These are phyloP conservation scores for Atkinsonella texensis DNA, from an alignment of 2,329 filamentous ascomycete species.

Conservation along the genomic window DNA sequence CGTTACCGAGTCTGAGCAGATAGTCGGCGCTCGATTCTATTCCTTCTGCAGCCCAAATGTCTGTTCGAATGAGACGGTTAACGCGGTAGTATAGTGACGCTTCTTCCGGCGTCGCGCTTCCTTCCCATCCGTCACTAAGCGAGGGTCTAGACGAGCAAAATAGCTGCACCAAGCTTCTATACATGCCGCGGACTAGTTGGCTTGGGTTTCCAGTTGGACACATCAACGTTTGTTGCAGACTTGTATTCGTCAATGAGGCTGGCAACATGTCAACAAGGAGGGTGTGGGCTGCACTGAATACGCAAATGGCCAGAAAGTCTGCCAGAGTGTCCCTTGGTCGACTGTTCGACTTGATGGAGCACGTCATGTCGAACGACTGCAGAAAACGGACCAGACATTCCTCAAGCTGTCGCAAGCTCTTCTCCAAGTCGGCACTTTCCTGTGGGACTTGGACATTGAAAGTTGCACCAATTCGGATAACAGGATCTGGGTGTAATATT, in stretches of 20 bases:
- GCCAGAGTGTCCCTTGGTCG: slow-evolving; percentile 37
- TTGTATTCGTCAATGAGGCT: neutral
- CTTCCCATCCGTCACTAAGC: slow-evolving; percentile 30
- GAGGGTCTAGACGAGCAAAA: slow-evolving; percentile 32
- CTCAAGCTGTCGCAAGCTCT: slow-evolving; percentile 35
- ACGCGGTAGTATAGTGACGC: slow-evolving; percentile 27
- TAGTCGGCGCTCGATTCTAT: slow-evolving; percentile 38
- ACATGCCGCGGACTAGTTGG: slow-evolving; percentile 6
- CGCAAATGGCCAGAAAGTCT: slow-evolving; percentile 41
- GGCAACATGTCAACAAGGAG: slow-evolving; percentile 33
- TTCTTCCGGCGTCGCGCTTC: slow-evolving; percentile 33
- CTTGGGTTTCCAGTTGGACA: neutral
- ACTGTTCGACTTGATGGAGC: slow-evolving; percentile 25
- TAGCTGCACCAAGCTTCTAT: slow-evolving; percentile 30
- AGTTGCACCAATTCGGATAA: slow-evolving; percentile 22
- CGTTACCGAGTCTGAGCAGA: slow-evolving; percentile 34
- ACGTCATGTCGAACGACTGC: slow-evolving; percentile 33
- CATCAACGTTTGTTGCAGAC: neutral
- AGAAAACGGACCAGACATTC: slow-evolving; percentile 40
- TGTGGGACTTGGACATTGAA: slow-evolving; percentile 12
- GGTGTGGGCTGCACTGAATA: slow-evolving; percentile 44
- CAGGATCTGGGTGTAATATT: slow-evolving; percentile 35
- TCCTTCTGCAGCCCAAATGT: slow-evolving; percentile 33
- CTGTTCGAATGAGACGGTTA: slow-evolving; percentile 32
- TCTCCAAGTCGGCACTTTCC: slow-evolving; percentile 34